Evolutionary conservation across 257 asterid genomes (phyloP), one percentile per base, ranked within the genome.

Genomic region (Salvia rosmarinus): DNA sequence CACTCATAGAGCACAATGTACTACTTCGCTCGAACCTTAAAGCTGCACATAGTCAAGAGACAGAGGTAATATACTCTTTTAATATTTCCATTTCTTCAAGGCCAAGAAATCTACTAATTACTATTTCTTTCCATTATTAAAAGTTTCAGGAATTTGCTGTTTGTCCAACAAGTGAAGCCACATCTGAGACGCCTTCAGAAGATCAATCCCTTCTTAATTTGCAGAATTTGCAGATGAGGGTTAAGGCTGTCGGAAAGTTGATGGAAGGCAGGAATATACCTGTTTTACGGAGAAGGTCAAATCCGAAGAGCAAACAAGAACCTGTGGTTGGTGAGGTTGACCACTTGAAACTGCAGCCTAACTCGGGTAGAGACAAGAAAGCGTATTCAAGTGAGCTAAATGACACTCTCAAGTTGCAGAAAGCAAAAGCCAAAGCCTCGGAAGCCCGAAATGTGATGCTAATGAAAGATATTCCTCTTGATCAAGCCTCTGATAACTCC

Each of bases 381-480:
- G 77, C 73, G n/a, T 55, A 58, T 8, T 14, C 52, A 40, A 78
- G 64, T 47, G 85, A 74, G 77, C 75, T n/a, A 19, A 65, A 19
- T 23, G 84, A 78, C 62, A 77, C 78, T 72, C 85, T 81, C 66
- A 85, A 80, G 78, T 64, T 80, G 77, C 86, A 79, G 75, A 82
- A 76, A 46, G 64, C 71, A 9, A 83, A 85, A 67, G 67, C 82
- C 43, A 88, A 82, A 82, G 60, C 84, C 66, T 43, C 76, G 19
- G 84, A 87, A 34, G 77, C 47, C 40, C 83, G 81, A 50, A 87
- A 76, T 20, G 84, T 79, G 17, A 73, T 75, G 70, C 79, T 82
- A 30, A 85, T 88, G 95, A 94, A 94, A 81, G 98, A 95, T 67
- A 91, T 91, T 46, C 96, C 96, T 70, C 95, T 94, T 6, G 99